These are phyloP conservation scores for Malus fusca DNA, from an alignment of 306 rosid genomes.

Conservation along the genomic window DNA sequence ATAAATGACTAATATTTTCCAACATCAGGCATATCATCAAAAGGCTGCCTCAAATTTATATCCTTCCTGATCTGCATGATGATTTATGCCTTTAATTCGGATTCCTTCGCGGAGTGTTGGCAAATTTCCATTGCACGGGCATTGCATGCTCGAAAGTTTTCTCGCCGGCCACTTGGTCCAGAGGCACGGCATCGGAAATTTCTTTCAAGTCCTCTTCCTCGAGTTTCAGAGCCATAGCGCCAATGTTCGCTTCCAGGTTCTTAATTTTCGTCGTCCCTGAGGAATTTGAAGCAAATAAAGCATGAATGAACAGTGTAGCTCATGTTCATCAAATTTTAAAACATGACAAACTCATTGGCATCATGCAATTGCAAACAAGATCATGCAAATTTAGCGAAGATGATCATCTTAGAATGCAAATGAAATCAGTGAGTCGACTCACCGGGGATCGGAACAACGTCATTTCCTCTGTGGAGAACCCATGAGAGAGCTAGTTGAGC, in stretches of 20 bases:
- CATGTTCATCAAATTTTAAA: neutral
- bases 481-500: constrained; percentile 67
- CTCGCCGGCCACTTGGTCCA: constrained; percentile 41
- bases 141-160: neutral
- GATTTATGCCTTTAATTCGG: neutral
- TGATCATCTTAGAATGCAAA: no score
- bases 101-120: constrained; percentile 38
- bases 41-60: no score
- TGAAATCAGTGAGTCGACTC: neutral
- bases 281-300: neutral
- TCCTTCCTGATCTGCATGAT: no score
- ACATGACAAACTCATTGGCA: neutral
- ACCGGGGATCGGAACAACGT: constrained; percentile 51
- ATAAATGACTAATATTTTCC: no score
- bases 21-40: no score
- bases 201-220: constrained; percentile 27
- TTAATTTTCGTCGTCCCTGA: constrained; percentile 44
- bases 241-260: constrained; percentile 44
- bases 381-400: no score
- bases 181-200: constrained; percentile 39
- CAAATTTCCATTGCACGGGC: constrained; percentile 24
- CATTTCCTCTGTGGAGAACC: constrained; percentile 59
- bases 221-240: constrained; percentile 35
- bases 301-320: neutral
- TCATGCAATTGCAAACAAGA: no score